Percentiles rank a stretch among this genome's conserved stretches.
phyloP scores from a whole-genome alignment of 345 rosid species.

The Jatropha curcas region DNA sequence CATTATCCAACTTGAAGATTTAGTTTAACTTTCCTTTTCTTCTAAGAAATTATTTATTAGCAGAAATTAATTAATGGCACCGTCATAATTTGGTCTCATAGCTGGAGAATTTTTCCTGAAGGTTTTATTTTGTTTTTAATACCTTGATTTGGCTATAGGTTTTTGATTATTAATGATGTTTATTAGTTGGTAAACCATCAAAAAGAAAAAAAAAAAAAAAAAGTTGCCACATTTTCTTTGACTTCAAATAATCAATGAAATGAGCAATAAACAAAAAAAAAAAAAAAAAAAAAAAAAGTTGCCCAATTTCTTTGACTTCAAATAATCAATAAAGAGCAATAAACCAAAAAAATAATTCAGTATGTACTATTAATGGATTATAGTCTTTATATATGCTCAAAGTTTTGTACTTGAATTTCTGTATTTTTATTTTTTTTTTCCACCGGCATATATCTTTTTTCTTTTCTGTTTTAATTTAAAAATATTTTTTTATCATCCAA shows the following conservation, averaged over 20 bases:
- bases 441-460: constrained; percentile 3
- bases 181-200: constrained; percentile 8
- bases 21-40: not conserved
- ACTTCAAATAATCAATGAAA: too few species aligned
- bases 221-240: too few species aligned
- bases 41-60: not conserved
- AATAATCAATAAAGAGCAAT: not conserved
- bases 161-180: not conserved
- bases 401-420: not conserved
- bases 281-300: not conserved
- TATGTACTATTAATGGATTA: not conserved
- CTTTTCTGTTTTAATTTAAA: not conserved
- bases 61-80: not conserved
- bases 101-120: not conserved
- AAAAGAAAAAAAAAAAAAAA: too few species aligned
- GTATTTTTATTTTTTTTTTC: not conserved
- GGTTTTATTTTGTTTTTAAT: not conserved
- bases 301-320: not conserved
- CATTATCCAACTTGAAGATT: not conserved
- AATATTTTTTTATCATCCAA: too few species aligned
- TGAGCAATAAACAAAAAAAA: too few species aligned
- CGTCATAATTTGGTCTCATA: not conserved
- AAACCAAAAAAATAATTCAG: not conserved
- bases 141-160: not conserved
- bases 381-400: not conserved